phyloP scores from a whole-genome alignment of 805 yeast species.

The Scheffersomyces lignosus region DNA sequence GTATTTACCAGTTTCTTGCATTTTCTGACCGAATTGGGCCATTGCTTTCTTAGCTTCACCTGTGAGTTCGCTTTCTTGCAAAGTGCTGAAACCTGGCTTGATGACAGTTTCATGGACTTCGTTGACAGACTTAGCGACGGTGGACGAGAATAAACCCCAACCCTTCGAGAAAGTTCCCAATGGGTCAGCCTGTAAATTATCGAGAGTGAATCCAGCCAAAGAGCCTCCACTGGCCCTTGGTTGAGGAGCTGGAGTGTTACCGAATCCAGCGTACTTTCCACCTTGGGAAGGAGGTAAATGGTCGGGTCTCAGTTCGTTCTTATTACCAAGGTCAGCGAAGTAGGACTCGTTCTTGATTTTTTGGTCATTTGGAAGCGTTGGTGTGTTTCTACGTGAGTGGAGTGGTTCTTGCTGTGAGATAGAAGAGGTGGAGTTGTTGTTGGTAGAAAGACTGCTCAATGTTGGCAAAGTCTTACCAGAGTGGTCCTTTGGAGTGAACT shows the following conservation, averaged over 20 bases:
- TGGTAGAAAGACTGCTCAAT: slow-evolving; percentile 5
- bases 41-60: slow-evolving; percentile 88
- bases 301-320: slow-evolving; percentile 71
- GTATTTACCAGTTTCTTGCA: slow-evolving; percentile 81
- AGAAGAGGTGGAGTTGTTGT: slow-evolving; percentile 19
- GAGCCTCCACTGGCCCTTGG: slow-evolving; percentile 37
- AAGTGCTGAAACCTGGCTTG: slow-evolving; percentile 83
- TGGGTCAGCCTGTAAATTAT: slow-evolving; percentile 79
- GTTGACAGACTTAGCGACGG: slow-evolving; percentile 77
- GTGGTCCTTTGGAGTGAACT: slow-evolving; percentile 68
- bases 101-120: slow-evolving; percentile 88
- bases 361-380: slow-evolving; percentile 31
- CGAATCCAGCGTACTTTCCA: slow-evolving; percentile 90
- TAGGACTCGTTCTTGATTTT: slow-evolving; percentile 75
- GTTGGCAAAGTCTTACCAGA: slow-evolving; percentile 43
- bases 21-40: slow-evolving; percentile 92
- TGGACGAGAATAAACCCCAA: slow-evolving; percentile 89
- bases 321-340: slow-evolving; percentile 75
- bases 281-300: slow-evolving; percentile 90
- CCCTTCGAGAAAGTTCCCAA: slow-evolving; percentile 88
- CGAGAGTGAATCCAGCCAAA: slow-evolving; percentile 58
- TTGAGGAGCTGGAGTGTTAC: slow-evolving; percentile 67
- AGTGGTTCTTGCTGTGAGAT: slow-evolving; percentile 24
- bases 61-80: slow-evolving; percentile 75
- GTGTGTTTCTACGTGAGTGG: slow-evolving; percentile 44